These are phyloP conservation scores for Kodamaea alishanica DNA, from an alignment of 1,139 yeast genomes.

Conservation along the genomic window DNA sequence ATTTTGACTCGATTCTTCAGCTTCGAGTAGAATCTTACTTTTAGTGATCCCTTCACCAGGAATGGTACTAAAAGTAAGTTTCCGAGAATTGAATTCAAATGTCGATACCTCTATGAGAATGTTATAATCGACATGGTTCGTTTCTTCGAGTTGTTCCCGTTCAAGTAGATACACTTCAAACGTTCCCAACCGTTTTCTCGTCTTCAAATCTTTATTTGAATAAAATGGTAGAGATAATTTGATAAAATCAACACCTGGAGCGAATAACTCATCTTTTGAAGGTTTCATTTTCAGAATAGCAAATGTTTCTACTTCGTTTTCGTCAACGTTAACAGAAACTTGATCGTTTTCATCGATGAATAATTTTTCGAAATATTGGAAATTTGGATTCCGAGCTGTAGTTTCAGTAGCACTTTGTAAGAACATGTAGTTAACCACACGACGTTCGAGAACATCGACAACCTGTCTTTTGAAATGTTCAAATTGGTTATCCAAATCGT, in stretches of 20 bases:
- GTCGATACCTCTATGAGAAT: constrained; percentile 29
- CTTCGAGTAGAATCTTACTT: constrained; percentile 14
- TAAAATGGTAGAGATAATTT: constrained; percentile 34
- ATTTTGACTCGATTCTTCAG: constrained; percentile 4
- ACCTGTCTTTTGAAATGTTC: constrained; percentile 34
- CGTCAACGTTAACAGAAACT: constrained; percentile 18
- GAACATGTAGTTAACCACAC: constrained; percentile 18
- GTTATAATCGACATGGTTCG: constrained; percentile 16
- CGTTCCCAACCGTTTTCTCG: constrained; percentile 29
- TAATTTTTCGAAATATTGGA: constrained; percentile 2
- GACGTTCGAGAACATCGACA: constrained; percentile 22
- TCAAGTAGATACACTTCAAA: constrained; percentile 32
- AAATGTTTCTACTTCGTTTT: constrained; percentile 13
- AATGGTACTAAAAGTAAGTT: constrained; percentile 9
- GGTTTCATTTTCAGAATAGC: constrained; percentile 10
- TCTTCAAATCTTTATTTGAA: constrained; percentile 17
- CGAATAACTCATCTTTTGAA: constrained; percentile 2
- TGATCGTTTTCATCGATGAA: constrained; percentile 31
- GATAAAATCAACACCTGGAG: constrained; percentile 17
- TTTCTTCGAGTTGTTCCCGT: constrained; percentile 7
- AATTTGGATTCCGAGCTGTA: background rate
- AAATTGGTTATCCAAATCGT: constrained; percentile 39
- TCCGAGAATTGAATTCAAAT: constrained; percentile 12
- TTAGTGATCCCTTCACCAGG: constrained; percentile 14
- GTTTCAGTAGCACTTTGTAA: constrained; percentile 1